A percentile compares a stretch with the other conserved stretches of the same genome.
Conservation (phyloP, 345 rosid genomes). For the Populus simonii region DNA sequence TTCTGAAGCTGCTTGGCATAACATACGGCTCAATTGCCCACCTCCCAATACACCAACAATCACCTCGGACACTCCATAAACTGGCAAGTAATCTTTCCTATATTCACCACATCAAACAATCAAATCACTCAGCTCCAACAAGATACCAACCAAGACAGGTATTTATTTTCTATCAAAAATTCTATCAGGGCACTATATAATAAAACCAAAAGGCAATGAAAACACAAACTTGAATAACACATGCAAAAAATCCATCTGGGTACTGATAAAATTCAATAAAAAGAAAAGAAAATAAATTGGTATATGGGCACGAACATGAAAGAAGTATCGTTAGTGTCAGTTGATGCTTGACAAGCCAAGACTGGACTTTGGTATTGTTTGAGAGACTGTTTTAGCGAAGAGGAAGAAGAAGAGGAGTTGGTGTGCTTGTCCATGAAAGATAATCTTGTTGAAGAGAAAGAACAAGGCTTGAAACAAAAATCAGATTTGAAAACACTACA, state of each 20-base stretch:
- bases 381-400: neutral
- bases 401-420: neutral
- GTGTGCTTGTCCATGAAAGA: slow-evolving; percentile 11
- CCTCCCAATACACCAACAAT: slow-evolving; percentile 96
- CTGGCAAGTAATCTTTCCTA: slow-evolving; percentile 45
- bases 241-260: neutral
- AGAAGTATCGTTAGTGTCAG: neutral
- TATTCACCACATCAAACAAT: neutral
- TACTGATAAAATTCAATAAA: neutral
- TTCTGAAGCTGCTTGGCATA: slow-evolving; percentile 91
- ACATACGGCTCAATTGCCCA: slow-evolving; percentile 95
- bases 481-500: neutral
- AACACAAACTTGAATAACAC: neutral
- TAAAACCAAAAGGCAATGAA: too few species aligned
- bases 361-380: neutral
- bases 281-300: neutral
- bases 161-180: neutral
- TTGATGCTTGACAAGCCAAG: slow-evolving; percentile 1
- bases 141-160: neutral
- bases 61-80: slow-evolving; percentile 62
- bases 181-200: neutral
- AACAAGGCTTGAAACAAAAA: slow-evolving; percentile 1
- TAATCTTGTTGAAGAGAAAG: neutral
- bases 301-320: neutral
- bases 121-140: neutral